Conservation (phyloP, 208 protist species). For the Trypanosoma theileri region DNA sequence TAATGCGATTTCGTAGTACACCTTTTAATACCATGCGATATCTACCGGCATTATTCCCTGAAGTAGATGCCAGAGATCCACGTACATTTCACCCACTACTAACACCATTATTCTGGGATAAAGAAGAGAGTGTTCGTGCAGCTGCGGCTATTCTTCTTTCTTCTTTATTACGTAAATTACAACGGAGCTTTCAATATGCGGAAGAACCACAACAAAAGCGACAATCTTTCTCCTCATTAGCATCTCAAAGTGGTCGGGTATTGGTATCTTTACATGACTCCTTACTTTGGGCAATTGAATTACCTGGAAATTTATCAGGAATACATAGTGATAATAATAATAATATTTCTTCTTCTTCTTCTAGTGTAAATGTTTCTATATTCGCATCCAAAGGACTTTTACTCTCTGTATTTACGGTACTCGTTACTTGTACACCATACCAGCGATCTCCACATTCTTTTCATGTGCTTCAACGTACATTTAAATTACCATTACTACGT, state of each 20-base stretch:
- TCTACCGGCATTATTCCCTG: constrained; percentile 69
- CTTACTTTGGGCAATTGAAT: constrained; percentile 49
- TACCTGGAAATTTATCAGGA: not conserved
- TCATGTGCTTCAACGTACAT: constrained; percentile 33
- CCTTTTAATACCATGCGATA: constrained; percentile 53
- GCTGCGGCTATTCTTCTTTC: constrained; percentile 40
- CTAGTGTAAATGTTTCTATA: not conserved
- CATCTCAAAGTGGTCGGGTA: constrained; percentile 52
- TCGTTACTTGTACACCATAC: constrained; percentile 73
- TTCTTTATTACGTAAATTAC: constrained; percentile 55
- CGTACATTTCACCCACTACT: constrained; percentile 60
- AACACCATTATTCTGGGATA: constrained; percentile 56
- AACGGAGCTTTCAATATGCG: constrained; percentile 63
- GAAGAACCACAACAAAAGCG: constrained; percentile 60
- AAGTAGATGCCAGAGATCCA: constrained; percentile 44
- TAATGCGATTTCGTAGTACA: constrained; percentile 60
- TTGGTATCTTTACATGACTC: constrained; percentile 58
- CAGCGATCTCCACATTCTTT: constrained; percentile 56
- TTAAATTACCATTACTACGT: constrained; percentile 55
- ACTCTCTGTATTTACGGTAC: constrained; percentile 33
- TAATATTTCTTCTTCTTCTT: not conserved
- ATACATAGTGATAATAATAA: not conserved
- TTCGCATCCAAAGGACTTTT: constrained; percentile 2
- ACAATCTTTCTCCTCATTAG: constrained; percentile 71
- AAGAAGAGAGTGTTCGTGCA: constrained; percentile 27